These are phyloP conservation scores for Clitoria ternatea DNA, from an alignment of 306 rosid species.

Conservation along the genomic window DNA sequence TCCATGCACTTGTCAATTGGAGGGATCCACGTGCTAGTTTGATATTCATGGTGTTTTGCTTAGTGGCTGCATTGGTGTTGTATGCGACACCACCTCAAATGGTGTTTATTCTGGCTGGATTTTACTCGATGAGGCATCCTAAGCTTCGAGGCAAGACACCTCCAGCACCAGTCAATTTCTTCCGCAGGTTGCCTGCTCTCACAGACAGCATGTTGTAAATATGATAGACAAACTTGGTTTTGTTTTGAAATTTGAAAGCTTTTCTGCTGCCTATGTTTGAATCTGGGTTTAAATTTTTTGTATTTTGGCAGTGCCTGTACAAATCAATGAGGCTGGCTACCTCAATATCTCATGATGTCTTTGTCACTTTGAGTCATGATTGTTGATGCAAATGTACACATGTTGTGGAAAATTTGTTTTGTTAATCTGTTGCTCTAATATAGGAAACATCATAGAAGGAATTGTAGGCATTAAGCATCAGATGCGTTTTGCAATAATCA, in stretches of 20 bases:
- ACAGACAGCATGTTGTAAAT: conserved; percentile 72
- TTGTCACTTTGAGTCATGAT: background rate
- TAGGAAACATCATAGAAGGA: too few relatives aligned
- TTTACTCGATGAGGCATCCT: conserved; percentile 91
- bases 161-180: conserved; percentile 61
- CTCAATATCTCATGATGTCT: conserved; percentile 8
- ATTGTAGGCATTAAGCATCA: too few relatives aligned
- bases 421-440: too few relatives aligned
- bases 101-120: conserved; percentile 45
- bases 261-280: conserved; percentile 8
- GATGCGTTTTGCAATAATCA: too few relatives aligned
- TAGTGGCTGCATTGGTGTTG: conserved; percentile 50
- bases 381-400: conserved; percentile 1
- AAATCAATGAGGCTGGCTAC: too few relatives aligned
- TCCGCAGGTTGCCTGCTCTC: conserved; percentile 80
- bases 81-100: conserved; percentile 68
- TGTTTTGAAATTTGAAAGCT: background rate
- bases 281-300: background rate
- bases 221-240: background rate
- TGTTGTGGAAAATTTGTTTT: conserved; percentile 20
- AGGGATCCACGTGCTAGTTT: conserved; percentile 87
- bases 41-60: conserved; percentile 60
- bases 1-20: conserved; percentile 82
- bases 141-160: conserved; percentile 69
- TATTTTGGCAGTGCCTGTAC: conserved; percentile 25